A percentile compares a stretch with the other conserved stretches of the same genome.
phyloP scores from a whole-genome alignment of 441 rosid genomes.

The Sinapis alba region DNA sequence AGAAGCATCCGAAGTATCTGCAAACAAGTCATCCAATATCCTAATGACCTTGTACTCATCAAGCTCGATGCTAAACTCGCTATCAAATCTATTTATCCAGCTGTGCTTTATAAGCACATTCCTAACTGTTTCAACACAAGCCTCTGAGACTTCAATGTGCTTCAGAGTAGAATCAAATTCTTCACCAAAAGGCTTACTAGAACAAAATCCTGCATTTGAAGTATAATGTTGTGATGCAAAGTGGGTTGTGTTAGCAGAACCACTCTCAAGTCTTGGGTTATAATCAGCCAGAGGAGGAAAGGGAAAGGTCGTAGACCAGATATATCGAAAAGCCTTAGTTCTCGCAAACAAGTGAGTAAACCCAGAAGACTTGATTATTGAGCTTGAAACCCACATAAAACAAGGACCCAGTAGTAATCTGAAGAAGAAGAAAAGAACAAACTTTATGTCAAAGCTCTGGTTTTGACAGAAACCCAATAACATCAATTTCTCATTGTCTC shows the following conservation, averaged over 20 bases:
- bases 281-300: background rate
- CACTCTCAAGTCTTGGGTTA: background rate
- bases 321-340: conserved; percentile 22
- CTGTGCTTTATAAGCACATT: conserved; percentile 33
- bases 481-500: background rate
- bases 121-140: conserved; percentile 31
- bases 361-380: conserved; percentile 22
- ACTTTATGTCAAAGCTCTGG: conserved; percentile 12
- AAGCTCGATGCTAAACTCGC: conserved; percentile 32
- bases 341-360: conserved; percentile 22
- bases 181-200: conserved; percentile 32
- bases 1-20: conserved; percentile 47
- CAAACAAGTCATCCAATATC: conserved; percentile 40
- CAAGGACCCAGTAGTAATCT: conserved; percentile 22
- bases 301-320: conserved; percentile 13
- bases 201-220: background rate
- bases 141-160: conserved; percentile 6
- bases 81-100: conserved; percentile 32
- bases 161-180: conserved; percentile 19
- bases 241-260: conserved; percentile 1
- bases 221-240: background rate
- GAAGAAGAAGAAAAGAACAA: background rate
- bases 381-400: conserved; percentile 43
- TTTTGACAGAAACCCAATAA: background rate
- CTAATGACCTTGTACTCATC: conserved; percentile 37